These are phyloP conservation scores for Ophiosphaerella herpotricha DNA, from an alignment of 2,329 filamentous ascomycete genomes.

Conservation along the genomic window DNA sequence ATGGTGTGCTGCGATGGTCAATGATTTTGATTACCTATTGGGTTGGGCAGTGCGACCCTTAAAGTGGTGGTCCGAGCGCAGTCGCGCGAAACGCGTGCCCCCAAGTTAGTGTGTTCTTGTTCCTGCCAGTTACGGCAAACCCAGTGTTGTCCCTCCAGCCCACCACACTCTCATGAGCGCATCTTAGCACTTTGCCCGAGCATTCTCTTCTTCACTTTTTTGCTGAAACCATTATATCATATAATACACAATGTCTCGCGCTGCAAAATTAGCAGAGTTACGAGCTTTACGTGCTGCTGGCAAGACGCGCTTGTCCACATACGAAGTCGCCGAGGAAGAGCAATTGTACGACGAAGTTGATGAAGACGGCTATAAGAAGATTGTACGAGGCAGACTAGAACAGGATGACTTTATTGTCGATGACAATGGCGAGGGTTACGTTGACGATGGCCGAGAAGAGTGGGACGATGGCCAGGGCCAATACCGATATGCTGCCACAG, in stretches of 20 bases:
- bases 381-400: slow-evolving; percentile 85
- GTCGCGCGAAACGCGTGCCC: slow-evolving; percentile 23
- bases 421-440: slow-evolving; percentile 96
- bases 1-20: neutral
- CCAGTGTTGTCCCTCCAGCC: slow-evolving; percentile 25
- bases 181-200: slow-evolving; percentile 10
- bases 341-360: slow-evolving; percentile 95
- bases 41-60: slow-evolving; percentile 5
- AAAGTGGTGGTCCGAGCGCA: slow-evolving; percentile 1
- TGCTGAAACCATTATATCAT: slow-evolving; percentile 4
- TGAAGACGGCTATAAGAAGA: slow-evolving; percentile 95
- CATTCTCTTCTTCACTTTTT: slow-evolving; percentile 18
- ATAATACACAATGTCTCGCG: slow-evolving; percentile 41
- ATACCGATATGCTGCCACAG: slow-evolving; percentile 65
- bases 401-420: slow-evolving; percentile 98
- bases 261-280: slow-evolving; percentile 68
- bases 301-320: slow-evolving; percentile 87
- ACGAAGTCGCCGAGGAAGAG: slow-evolving; percentile 82
- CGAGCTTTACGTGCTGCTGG: slow-evolving; percentile 82
- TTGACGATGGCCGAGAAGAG: slow-evolving; percentile 87
- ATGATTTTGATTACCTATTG: slow-evolving; percentile 1
- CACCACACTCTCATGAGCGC: slow-evolving; percentile 26
- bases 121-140: slow-evolving; percentile 10
- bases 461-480: slow-evolving; percentile 71
- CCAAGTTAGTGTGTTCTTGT: slow-evolving; percentile 21